A percentile compares a stretch with the other conserved stretches of the same genome.
These are phyloP conservation scores for Ogataea ramenticola DNA, from an alignment of 805 yeast species.

Conservation along the genomic window DNA sequence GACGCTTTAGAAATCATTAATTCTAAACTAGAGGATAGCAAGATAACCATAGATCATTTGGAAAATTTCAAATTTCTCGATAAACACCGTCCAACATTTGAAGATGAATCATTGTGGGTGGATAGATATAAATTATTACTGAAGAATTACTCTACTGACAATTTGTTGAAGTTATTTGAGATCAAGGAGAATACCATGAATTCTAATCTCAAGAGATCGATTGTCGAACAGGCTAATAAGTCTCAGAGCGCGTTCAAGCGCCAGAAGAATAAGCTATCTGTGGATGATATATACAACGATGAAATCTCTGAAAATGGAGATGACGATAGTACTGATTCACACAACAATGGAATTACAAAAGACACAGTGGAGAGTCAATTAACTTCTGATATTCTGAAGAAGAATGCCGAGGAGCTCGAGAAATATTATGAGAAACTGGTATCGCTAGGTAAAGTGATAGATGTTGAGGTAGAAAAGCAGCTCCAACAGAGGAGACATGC, in stretches of 20 bases:
- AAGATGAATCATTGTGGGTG: neutral
- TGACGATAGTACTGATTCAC: neutral
- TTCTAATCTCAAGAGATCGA: neutral
- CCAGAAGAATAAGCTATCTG: neutral
- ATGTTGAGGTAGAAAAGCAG: constrained; percentile 14
- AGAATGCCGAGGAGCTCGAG: constrained; percentile 12
- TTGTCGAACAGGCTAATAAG: neutral
- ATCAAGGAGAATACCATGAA: neutral
- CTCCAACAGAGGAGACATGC: constrained; percentile 10
- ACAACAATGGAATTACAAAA: neutral
- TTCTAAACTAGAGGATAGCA: constrained; percentile 1
- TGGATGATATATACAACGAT: neutral
- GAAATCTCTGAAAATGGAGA: neutral
- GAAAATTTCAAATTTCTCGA: constrained; percentile 4
- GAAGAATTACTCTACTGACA: neutral
- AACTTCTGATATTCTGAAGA: constrained; percentile 9
- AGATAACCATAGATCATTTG: neutral
- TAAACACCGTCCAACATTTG: neutral
- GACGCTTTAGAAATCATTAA: constrained; percentile 15
- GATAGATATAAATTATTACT: neutral
- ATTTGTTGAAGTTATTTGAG: neutral
- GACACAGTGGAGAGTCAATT: neutral
- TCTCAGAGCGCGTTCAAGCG: neutral
- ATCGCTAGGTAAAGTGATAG: constrained; percentile 10
- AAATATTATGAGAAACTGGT: constrained; percentile 14